Base-by-base conservation (phyloP, 768 basidiomycete genomes). In the Auricularia sp. region DNA sequence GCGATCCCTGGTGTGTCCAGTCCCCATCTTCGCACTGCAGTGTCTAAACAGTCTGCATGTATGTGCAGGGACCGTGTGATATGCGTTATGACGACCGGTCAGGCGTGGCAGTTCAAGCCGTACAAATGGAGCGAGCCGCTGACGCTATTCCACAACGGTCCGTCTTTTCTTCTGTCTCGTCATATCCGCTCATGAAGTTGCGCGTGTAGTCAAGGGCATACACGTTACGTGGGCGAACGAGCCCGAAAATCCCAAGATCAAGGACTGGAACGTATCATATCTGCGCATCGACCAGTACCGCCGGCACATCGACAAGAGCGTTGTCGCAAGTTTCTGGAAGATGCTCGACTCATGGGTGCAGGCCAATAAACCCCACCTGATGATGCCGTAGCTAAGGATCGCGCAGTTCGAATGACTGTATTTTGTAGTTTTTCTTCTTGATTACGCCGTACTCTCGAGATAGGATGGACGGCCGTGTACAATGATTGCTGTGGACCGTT, bases 41-140 rank as follows among this genome's bases (percentile, higher is more conserved):
- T 29, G 29, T 18, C 6, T 56, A 3, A 37, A 10, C 44, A 11
- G 34, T 35, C 35, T 44, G 61, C 68, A 63, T 39, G 69, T 34
- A 34, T 63, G 2, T 24, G 42, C 65, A 79, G 80, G 81, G 94
- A 98, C 64, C 84, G 96, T 44, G 97, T 99, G 3, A 89, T 97
- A 3, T 97, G 95, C 69, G 96, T 99, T 16, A 89, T 97, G 86
- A 98, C 97, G 8, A 99, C 97, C 0, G 97, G 97, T 1, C 96
- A 98, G 70, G 89, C 90, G 37, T 98, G 97, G 97, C 97, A 99
- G 73, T 99, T 99, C 77, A 81, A 88, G 65, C 89, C 92, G 18
- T 98, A 98, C 78, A 95, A 96, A 73, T 99, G 96, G 96, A 87
- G 82, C 62, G 94, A 98, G 71, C 97, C 97, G 1, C 85, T 86